A percentile compares a stretch with the other conserved stretches of the same genome.
phyloP scores from a whole-genome alignment of 495 filamentous ascomycete species.

The Bombardia bombarda region DNA sequence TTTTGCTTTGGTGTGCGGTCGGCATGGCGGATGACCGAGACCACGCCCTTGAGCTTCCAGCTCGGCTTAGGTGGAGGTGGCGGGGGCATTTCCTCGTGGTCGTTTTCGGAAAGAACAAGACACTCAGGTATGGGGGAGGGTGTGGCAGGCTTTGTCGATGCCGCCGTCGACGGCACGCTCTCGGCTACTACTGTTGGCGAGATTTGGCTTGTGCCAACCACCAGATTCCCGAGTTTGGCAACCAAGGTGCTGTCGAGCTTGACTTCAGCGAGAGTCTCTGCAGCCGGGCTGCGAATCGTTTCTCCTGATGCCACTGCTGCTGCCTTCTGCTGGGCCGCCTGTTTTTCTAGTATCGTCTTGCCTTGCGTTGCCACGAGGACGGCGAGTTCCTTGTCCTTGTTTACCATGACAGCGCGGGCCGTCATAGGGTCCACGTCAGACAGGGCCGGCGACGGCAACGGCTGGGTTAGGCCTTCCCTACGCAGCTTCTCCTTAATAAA shows the following conservation, averaged over 20 bases:
- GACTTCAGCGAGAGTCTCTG: slow-evolving; percentile 5
- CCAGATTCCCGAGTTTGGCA: slow-evolving; percentile 25
- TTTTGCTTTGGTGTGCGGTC: slow-evolving; percentile 98
- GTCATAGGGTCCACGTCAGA: slow-evolving; percentile 36
- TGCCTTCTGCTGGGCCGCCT: slow-evolving; percentile 5
- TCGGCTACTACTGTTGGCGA: slow-evolving; percentile 25
- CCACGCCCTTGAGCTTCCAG: slow-evolving; percentile 98
- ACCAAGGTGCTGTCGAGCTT: slow-evolving; percentile 10
- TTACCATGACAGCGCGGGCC: slow-evolving; percentile 19
- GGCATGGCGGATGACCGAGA: slow-evolving; percentile 90
- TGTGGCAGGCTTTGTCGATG: slow-evolving; percentile 34
- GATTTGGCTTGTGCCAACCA: too few species aligned
- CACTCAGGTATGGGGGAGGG: slow-evolving; percentile 24
- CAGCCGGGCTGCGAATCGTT: slow-evolving; percentile 3
- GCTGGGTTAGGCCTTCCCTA: slow-evolving; percentile 33
- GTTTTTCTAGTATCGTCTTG: slow-evolving; percentile 27
- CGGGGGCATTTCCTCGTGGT: slow-evolving; percentile 39
- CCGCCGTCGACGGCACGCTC: slow-evolving; percentile 33
- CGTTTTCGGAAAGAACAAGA: slow-evolving; percentile 5
- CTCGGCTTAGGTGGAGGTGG: slow-evolving; percentile 88
- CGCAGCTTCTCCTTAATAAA: slow-evolving; percentile 68
- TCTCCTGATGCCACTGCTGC: slow-evolving; percentile 4
- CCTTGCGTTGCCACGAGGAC: slow-evolving; percentile 20
- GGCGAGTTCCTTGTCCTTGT: slow-evolving; percentile 25
- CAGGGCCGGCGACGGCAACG: slow-evolving; percentile 34